phyloP scores from a whole-genome alignment of 2,329 filamentous ascomycete species.

The Colletotrichum musae region DNA sequence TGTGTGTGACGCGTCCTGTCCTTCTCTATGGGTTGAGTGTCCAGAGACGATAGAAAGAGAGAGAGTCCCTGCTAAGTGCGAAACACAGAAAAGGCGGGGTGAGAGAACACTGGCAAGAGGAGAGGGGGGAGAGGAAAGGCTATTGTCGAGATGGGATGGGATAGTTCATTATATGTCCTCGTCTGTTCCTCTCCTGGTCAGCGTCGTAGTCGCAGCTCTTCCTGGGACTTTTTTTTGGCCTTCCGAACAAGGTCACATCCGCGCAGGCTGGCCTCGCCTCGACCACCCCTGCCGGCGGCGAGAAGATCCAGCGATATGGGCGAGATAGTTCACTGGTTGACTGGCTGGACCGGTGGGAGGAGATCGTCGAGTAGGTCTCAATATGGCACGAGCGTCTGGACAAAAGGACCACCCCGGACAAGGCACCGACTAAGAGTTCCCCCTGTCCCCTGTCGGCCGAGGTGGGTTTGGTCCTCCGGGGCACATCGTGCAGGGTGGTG shows the following conservation, averaged over 20 bases:
- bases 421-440: not conserved
- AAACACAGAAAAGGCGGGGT: constrained; percentile 6
- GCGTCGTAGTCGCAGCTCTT: not conserved
- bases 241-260: not conserved
- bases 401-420: constrained; percentile 1
- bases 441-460: not conserved
- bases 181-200: not conserved
- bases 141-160: constrained; percentile 1
- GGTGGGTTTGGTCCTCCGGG: not conserved
- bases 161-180: constrained; percentile 12
- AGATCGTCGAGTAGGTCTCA: constrained; percentile 4
- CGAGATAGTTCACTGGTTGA: not conserved
- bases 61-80: not conserved
- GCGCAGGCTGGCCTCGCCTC: not conserved
- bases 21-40: not conserved
- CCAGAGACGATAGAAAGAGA: not conserved
- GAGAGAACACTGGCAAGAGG: not conserved
- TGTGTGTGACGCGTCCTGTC: not conserved
- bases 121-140: not conserved
- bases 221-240: constrained; percentile 7
- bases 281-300: not conserved
- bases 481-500: constrained; percentile 15
- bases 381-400: constrained; percentile 10
- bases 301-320: constrained; percentile 8
- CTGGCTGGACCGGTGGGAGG: not conserved